phyloP scores from a whole-genome alignment of 495 filamentous ascomycete genomes.

The Choiromyces venosus region DNA sequence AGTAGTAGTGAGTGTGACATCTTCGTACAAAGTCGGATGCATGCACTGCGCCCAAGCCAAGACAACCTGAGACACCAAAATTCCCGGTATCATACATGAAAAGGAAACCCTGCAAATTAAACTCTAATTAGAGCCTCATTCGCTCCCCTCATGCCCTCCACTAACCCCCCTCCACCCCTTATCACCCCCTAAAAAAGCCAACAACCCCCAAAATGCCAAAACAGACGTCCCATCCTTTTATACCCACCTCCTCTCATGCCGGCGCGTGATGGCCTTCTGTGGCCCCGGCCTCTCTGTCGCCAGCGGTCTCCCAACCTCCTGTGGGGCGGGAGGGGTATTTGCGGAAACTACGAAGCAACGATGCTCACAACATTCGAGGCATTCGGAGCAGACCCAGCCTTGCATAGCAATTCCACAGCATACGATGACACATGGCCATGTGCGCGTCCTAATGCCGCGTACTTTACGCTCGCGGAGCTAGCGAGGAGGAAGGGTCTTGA shows the following conservation, averaged over 20 bases:
- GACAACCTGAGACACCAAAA: no score
- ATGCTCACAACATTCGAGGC: slow-evolving; percentile 62
- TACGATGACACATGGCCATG: slow-evolving; percentile 78
- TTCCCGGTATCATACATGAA: no score
- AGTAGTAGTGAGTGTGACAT: no score
- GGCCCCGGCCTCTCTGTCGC: slow-evolving; percentile 81
- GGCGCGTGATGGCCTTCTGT: slow-evolving; percentile 72
- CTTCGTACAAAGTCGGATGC: no score
- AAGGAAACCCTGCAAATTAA: no score
- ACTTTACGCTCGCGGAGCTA: slow-evolving; percentile 70
- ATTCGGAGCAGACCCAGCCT: slow-evolving; percentile 52
- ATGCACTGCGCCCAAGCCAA: no score
- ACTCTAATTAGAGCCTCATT: neutral
- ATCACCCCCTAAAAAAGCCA: neutral
- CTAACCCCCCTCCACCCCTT: neutral
- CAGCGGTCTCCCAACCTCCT: slow-evolving; percentile 78
- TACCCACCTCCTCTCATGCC: slow-evolving; percentile 57
- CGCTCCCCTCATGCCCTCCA: neutral
- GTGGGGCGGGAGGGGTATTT: slow-evolving; percentile 77
- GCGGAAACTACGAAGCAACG: slow-evolving; percentile 70
- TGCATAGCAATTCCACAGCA: slow-evolving; percentile 86
- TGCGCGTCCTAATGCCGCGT: slow-evolving; percentile 65
- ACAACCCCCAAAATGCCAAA: slow-evolving; percentile 14
- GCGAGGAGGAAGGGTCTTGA: slow-evolving; percentile 50
- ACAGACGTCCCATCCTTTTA: slow-evolving; percentile 62